Conservation (phyloP, 495 filamentous ascomycete genomes). For the Filosporella fistucella region DNA sequence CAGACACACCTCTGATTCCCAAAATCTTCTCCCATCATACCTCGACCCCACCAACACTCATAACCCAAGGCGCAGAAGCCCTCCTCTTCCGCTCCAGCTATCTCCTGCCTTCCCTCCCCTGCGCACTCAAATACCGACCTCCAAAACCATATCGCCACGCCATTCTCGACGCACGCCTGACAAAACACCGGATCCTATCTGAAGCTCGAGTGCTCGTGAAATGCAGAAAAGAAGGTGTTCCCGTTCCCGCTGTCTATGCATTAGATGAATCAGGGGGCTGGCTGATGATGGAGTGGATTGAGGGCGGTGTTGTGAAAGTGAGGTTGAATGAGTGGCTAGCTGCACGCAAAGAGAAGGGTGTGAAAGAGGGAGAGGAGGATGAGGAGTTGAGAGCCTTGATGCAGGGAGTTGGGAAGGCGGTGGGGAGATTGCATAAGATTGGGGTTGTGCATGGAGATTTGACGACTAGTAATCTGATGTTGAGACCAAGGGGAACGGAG, state of each 20-base stretch:
- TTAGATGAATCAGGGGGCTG: constrained; percentile 78
- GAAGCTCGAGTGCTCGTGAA: constrained; percentile 82
- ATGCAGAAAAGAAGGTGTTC: constrained; percentile 69
- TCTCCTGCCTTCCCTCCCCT: constrained; percentile 61
- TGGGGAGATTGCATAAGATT: constrained; percentile 75
- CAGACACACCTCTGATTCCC: constrained; percentile 37
- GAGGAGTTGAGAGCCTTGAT: constrained; percentile 51
- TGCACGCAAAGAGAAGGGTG: constrained; percentile 12
- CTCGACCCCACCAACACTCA: constrained; percentile 51
- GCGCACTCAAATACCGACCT: constrained; percentile 89
- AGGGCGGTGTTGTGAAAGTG: constrained; percentile 63
- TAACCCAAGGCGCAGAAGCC: constrained; percentile 93
- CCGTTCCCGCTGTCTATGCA: constrained; percentile 71
- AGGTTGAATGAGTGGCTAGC: constrained; percentile 62
- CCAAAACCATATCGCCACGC: constrained; percentile 92
- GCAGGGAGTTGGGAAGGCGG: constrained; percentile 63
- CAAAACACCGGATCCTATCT: constrained; percentile 75
- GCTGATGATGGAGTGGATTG: constrained; percentile 89
- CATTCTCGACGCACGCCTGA: constrained; percentile 80
- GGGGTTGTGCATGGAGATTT: constrained; percentile 93
- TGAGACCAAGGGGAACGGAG: constrained; percentile 38
- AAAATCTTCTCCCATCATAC: constrained; percentile 56
- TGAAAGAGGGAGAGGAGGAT: constrained; percentile 23
- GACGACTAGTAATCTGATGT: constrained; percentile 96
- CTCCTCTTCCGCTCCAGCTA: constrained; percentile 86